Conservation (phyloP, 1,284 basidiomycete genomes). For the Rhodotorula sp. region DNA sequence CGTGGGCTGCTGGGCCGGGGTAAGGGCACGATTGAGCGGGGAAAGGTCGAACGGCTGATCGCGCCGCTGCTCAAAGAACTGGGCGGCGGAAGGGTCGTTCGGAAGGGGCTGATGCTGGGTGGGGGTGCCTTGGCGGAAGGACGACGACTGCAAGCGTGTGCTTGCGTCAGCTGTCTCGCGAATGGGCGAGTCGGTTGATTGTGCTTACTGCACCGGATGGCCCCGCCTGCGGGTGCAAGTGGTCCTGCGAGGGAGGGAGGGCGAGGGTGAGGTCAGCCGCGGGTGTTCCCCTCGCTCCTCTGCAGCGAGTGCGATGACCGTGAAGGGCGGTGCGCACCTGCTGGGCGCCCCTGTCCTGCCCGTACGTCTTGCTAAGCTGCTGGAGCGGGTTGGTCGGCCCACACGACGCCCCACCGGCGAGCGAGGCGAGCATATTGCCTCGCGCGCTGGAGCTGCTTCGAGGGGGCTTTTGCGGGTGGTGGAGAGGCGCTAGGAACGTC, state of each 20-base stretch:
- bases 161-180: not conserved
- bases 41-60: slow-evolving; percentile 38
- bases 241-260: slow-evolving; percentile 45
- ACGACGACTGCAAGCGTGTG: not conserved
- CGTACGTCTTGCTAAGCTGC: slow-evolving; percentile 71
- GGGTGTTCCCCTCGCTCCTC: no score
- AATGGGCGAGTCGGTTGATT: not conserved
- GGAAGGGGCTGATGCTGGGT: not conserved
- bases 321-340: slow-evolving; percentile 59
- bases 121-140: slow-evolving; percentile 32
- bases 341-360: slow-evolving; percentile 72
- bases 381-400: slow-evolving; percentile 80
- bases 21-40: slow-evolving; percentile 34
- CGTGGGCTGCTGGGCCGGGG: slow-evolving; percentile 16
- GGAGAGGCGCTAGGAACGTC: no score
- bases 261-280: not conserved
- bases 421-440: slow-evolving; percentile 28
- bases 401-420: slow-evolving; percentile 61
- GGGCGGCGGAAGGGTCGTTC: slow-evolving; percentile 31
- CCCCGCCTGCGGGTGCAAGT: slow-evolving; percentile 33
- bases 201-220: slow-evolving; percentile 24
- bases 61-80: slow-evolving; percentile 34
- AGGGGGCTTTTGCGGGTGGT: not conserved
- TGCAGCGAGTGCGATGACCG: slow-evolving; percentile 58
- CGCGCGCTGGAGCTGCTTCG: not conserved